These are phyloP conservation scores for Lathyrus sativus DNA, from an alignment of 306 rosid genomes.

Conservation along the genomic window DNA sequence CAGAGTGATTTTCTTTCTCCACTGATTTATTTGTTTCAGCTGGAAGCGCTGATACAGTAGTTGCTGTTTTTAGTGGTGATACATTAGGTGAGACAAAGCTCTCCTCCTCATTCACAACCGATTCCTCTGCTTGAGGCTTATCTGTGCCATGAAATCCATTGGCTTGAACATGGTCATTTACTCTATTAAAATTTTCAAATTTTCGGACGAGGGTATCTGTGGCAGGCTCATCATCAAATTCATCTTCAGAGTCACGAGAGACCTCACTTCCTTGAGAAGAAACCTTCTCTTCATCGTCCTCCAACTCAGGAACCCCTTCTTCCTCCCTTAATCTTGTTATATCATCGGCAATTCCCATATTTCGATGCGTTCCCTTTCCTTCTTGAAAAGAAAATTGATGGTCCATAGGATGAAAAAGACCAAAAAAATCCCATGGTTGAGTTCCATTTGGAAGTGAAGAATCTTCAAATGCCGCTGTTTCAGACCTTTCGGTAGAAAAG, in stretches of 20 bases:
- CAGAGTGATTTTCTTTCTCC: constrained; percentile 54
- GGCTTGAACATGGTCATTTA: constrained; percentile 51
- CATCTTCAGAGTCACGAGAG: constrained; percentile 72
- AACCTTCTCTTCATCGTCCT: constrained; percentile 63
- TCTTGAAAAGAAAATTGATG: constrained; percentile 77
- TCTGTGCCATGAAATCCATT: constrained; percentile 47
- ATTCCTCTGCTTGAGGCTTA: constrained; percentile 47
- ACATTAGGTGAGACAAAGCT: constrained; percentile 56
- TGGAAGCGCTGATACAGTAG: constrained; percentile 42
- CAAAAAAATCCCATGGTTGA: constrained; percentile 85
- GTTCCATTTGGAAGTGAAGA: constrained; percentile 57
- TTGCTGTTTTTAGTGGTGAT: constrained; percentile 44
- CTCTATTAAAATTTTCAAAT: constrained; percentile 76
- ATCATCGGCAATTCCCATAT: constrained; percentile 53
- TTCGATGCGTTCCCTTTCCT: constrained; percentile 51
- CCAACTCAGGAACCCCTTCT: constrained; percentile 66
- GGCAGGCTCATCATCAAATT: constrained; percentile 75
- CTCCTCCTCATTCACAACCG: constrained; percentile 53
- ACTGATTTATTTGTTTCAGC: constrained; percentile 43
- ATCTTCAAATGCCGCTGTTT: constrained; percentile 52
- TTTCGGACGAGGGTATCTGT: constrained; percentile 63
- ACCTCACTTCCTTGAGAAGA: constrained; percentile 60
- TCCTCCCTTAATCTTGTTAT: constrained; percentile 57
- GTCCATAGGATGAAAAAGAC: constrained; percentile 72
- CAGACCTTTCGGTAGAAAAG: constrained; percentile 49